These are phyloP conservation scores for Hypholoma fasciculare DNA, from an alignment of 768 basidiomycete species.

Conservation along the genomic window DNA sequence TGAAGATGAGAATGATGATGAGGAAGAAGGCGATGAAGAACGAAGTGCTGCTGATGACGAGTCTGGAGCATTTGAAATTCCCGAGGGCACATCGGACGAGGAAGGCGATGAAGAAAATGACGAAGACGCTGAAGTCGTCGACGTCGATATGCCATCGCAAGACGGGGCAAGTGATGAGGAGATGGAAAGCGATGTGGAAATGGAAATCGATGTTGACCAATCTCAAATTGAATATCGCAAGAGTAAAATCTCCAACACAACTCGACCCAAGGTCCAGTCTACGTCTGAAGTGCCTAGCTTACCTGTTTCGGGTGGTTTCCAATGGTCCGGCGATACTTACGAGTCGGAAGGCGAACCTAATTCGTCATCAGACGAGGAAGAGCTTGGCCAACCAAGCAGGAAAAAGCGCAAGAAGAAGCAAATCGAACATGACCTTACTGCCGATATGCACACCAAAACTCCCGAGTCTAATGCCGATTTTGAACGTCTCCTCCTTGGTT, in stretches of 20 bases:
- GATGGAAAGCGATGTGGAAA: slow-evolving; percentile 31
- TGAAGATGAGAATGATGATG: slow-evolving; percentile 25
- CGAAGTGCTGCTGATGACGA: slow-evolving; percentile 17
- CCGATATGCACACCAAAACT: slow-evolving; percentile 79
- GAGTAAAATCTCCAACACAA: slow-evolving; percentile 10
- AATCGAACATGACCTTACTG: slow-evolving; percentile 80
- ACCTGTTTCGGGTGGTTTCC: slow-evolving; percentile 62
- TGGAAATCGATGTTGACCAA: slow-evolving; percentile 46
- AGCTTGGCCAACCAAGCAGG: slow-evolving; percentile 41
- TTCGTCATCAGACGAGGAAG: slow-evolving; percentile 47
- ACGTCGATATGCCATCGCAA: slow-evolving; percentile 20
- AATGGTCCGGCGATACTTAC: slow-evolving; percentile 57
- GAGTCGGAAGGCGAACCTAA: slow-evolving; percentile 35
- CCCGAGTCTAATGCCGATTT: slow-evolving; percentile 96
- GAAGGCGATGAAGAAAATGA: slow-evolving; percentile 12
- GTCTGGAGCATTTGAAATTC: slow-evolving; percentile 17
- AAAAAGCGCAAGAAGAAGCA: slow-evolving; percentile 71
- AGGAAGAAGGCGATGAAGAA: slow-evolving; percentile 21
- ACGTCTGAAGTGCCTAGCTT: slow-evolving; percentile 37
- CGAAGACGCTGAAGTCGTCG: slow-evolving; percentile 19
- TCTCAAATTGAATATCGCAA: slow-evolving; percentile 23
- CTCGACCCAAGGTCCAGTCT: slow-evolving; percentile 9
- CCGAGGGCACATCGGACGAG: slow-evolving; percentile 5
- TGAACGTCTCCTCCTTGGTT: slow-evolving; percentile 88
- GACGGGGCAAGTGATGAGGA: slow-evolving; percentile 1